Base-by-base conservation (phyloP, 2,329 filamentous ascomycete genomes). In the Harringtonia lauricola region DNA sequence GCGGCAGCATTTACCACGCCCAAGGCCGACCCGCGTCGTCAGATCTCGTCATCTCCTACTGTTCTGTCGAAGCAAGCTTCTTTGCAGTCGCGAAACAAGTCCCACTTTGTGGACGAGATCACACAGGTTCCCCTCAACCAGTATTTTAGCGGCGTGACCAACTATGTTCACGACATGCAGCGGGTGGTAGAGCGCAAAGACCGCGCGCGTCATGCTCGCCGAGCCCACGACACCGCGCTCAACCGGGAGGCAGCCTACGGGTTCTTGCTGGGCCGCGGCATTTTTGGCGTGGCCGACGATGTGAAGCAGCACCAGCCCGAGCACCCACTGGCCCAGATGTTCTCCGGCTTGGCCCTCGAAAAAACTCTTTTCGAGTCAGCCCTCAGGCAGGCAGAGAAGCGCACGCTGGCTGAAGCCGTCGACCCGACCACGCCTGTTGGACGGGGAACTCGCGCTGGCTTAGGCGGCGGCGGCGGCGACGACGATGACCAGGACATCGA, bases 401-500 rank as follows among this genome's bases (percentile, higher is more conserved):
- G 34, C 21, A 40, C n/a, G 6, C n/a, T 24, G n/a, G n/a, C n/a
- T 9, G 38, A 29, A 7, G n/a, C 39, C 0, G 21, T 19, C 4
- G 47, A 31, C 17, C 50, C 49, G 7, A 44, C 31, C 31, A 52
- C 50, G 4, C 50, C 50, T 6, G 14, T 46, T 1, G 19, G 36
- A 15, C 48, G 43, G 5, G 21, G 41, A 7, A 14, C 4, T 34
- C 28, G 1, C 17, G 37, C 3, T 6, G 38, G 19, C 3, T 21
- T 26, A 8, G 13, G 6, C 5, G 38, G 28, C 13, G 13, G 9
- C 31, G 34, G 14, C 21, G 7, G 22, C 36, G 57, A 57, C 8
- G 57, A 57, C 30, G 59, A 57, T 0, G n/a, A n/a, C n/a, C 50
- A 55, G 4, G 51, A 46, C 4, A 38, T 59, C 18, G 87, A 94